Conservation (phyloP, 805 yeast genomes). For the Yarrowia alimentaria region DNA sequence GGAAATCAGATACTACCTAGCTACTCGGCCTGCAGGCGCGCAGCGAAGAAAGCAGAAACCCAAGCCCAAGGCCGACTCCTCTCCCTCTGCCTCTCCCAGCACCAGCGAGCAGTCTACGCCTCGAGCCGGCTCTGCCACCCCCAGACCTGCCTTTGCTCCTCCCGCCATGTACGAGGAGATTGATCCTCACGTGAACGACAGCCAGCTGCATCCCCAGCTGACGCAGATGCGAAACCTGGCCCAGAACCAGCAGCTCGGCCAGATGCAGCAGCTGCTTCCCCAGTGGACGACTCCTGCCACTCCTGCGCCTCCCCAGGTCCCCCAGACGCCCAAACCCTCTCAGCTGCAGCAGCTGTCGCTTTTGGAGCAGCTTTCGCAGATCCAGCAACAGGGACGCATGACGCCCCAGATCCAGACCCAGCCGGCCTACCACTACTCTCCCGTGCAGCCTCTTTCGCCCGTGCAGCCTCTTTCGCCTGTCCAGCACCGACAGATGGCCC, state of each 20-base stretch:
- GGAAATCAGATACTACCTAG: conserved; percentile 17
- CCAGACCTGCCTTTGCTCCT: conserved; percentile 10
- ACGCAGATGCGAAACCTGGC: conserved; percentile 20
- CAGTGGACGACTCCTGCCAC: background rate
- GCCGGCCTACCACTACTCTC: too few relatives aligned
- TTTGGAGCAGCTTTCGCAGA: conserved; percentile 12
- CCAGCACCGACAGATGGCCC: conserved; percentile 21
- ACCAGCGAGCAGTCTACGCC: conserved; percentile 11
- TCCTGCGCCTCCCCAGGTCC: too few relatives aligned
- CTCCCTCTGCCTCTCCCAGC: background rate
- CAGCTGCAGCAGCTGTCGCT: conserved; percentile 1
- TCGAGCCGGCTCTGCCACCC: conserved; percentile 14
- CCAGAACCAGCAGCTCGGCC: conserved; percentile 14
- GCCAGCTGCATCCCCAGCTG: conserved; percentile 21
- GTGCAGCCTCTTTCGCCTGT: conserved; percentile 17
- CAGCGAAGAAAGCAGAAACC: background rate
- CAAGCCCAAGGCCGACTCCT: conserved; percentile 2
- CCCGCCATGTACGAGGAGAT: conserved; percentile 23
- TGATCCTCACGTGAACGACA: conserved; percentile 12
- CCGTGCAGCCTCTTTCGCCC: conserved; percentile 18
- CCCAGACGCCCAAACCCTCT: conserved; percentile 7
- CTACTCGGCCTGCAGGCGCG: conserved; percentile 3
- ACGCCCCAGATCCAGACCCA: conserved; percentile 14
- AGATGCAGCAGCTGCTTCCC: conserved; percentile 24
- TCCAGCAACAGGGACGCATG: conserved; percentile 21